Evolutionary conservation across 441 rosid genomes (phyloP), one percentile per base, ranked within the genome.

Genomic region (Theobroma grandiflorum): DNA sequence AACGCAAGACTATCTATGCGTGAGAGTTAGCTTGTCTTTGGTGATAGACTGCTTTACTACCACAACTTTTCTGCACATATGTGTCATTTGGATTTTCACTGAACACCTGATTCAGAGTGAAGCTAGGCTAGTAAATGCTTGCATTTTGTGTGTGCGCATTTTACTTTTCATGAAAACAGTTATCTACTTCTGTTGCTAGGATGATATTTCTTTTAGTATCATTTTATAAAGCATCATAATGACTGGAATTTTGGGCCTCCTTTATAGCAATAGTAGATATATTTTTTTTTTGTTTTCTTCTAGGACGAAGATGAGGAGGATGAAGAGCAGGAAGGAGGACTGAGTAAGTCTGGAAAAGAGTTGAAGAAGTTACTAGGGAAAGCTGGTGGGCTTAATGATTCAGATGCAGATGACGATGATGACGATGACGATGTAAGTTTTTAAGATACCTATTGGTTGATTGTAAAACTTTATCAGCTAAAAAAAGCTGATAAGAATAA

Each of bases 341-440:
- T 96, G 82, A 96, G 99, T 86, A 90, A 90, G 80, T 94, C 99
- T 78, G 99, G 99, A 45, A 95, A 93, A 84, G 99, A 96, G 87
- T 83, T 96, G 83, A 91, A 96, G 94, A 94, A 94, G 86, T 85
- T 96, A 79, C 94, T 94, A 22, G 97, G 97, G 35, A 86, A 84
- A 83, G 79, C 97, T 80, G 86, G 81, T 86, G 98, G 97, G 70
- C 81, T 84, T 79, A 79, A 90, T 82, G 98, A 94, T 47, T 91
- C 96, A 4, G 99, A 96, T 52, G 88, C 87, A 49, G 98, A 96
- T 5, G 98, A 93, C 2, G 98, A 95, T 0, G 97, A 87, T 2
- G 92, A 92, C 0, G 92, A 92, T 0, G 98, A 96, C 1, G 97
- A 94, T 22, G 98, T 92, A 90, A 88, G 92, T 80, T 81, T 65